These are phyloP conservation scores for Sporothrix euskadiensis DNA, from an alignment of 2,329 filamentous ascomycete species.

Conservation along the genomic window DNA sequence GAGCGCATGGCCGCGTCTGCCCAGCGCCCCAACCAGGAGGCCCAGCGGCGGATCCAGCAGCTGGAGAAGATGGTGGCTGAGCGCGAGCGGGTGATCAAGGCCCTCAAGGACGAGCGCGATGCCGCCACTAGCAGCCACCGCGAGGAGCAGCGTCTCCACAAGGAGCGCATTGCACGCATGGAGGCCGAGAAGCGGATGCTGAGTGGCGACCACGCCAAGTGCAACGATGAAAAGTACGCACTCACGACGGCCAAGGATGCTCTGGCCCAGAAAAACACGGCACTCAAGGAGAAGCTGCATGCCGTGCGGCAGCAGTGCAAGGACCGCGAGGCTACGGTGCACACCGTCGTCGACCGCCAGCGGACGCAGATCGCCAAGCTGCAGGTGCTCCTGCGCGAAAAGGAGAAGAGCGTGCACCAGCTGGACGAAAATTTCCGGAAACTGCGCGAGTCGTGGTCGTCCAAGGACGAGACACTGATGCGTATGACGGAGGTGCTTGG, in stretches of 20 bases:
- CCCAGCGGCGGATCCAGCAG: conserved; percentile 32
- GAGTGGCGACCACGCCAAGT: conserved; percentile 33
- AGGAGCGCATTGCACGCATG: conserved; percentile 32
- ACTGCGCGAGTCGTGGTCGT: conserved; percentile 32
- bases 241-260: conserved; percentile 25
- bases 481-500: conserved; percentile 31
- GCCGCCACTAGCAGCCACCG: conserved; percentile 33
- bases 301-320: conserved; percentile 26
- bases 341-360: conserved; percentile 31
- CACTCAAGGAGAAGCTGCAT: conserved; percentile 25
- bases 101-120: conserved; percentile 31
- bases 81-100: conserved; percentile 34
- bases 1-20: conserved; percentile 21
- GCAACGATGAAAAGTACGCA: conserved; percentile 29
- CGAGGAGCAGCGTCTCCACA: conserved; percentile 30
- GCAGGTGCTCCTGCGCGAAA: conserved; percentile 29
- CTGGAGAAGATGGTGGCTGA: conserved; percentile 33
- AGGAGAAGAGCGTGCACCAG: conserved; percentile 32
- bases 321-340: conserved; percentile 27
- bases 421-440: conserved; percentile 33
- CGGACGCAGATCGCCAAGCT: conserved; percentile 29
- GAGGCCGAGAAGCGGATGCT: conserved; percentile 32
- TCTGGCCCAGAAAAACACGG: conserved; percentile 26
- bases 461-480: conserved; percentile 32
- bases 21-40: conserved; percentile 25